Conservation (phyloP, 2,329 filamentous ascomycete genomes). For the Diaporthe destruens region DNA sequence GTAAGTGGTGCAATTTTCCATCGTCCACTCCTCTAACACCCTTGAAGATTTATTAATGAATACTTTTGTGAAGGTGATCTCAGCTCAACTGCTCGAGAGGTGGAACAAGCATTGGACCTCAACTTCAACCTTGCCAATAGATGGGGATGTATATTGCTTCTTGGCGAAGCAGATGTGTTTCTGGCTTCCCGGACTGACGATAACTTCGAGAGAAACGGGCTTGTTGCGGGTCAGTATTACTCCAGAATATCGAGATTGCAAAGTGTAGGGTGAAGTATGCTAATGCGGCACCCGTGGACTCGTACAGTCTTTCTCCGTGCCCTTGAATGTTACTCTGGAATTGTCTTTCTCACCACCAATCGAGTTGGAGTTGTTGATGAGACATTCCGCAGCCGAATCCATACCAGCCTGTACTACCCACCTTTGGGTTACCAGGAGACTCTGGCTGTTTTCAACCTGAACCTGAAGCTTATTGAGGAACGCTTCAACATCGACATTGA, state of each 20-base stretch:
- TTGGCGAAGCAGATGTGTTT: constrained; percentile 39
- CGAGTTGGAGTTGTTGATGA: constrained; percentile 60
- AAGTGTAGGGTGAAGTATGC: neutral
- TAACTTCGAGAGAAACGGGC: constrained; percentile 29
- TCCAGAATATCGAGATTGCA: no score
- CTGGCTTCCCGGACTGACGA: neutral
- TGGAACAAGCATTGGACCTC: constrained; percentile 47
- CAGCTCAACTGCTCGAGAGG: constrained; percentile 50
- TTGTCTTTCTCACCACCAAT: constrained; percentile 66
- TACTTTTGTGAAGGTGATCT: constrained; percentile 45
- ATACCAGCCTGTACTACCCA: constrained; percentile 62
- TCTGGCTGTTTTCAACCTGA: constrained; percentile 58
- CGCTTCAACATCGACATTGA: neutral
- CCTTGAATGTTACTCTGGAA: constrained; percentile 58
- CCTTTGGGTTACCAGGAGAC: constrained; percentile 56
- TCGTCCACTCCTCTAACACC: no score
- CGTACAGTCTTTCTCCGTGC: constrained; percentile 54
- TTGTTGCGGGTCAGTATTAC: constrained; percentile 29
- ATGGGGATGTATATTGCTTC: constrained; percentile 44
- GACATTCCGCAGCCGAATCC: constrained; percentile 62
- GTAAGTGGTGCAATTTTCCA: neutral
- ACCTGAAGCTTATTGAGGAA: constrained; percentile 49
- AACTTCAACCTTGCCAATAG: constrained; percentile 44
- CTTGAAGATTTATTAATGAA: no score
- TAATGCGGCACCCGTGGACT: neutral